Conservation (phyloP, 2,329 filamentous ascomycete species). For the Pseudogymnoascus sp. region DNA sequence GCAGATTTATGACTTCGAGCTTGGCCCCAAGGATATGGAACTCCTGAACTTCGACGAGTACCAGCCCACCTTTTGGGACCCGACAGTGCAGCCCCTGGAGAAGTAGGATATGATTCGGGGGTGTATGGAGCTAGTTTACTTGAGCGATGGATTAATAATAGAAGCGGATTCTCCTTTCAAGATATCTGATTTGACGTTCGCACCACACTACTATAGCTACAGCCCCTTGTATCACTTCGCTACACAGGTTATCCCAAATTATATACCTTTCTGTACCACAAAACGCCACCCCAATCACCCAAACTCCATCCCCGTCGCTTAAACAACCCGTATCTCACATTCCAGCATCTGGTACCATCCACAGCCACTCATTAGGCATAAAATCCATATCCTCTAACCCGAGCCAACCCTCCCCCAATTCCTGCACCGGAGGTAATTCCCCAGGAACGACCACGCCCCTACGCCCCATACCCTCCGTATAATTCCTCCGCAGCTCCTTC, state of each 20-base stretch:
- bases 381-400: constrained; percentile 6
- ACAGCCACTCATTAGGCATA: constrained; percentile 10
- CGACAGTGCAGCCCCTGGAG: constrained; percentile 40
- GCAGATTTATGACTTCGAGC: constrained; percentile 46
- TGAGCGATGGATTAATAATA: neutral
- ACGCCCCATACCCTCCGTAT: neutral
- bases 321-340: neutral
- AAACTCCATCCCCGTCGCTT: neutral
- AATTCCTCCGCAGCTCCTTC: constrained; percentile 2
- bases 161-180: neutral
- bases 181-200: neutral
- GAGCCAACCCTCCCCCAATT: neutral
- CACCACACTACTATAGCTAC: neutral
- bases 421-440: neutral
- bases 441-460: neutral
- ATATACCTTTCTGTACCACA: neutral
- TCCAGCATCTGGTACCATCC: neutral
- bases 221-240: neutral
- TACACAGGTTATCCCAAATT: neutral
- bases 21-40: constrained; percentile 44
- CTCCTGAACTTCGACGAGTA: constrained; percentile 44
- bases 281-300: neutral
- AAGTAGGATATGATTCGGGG: constrained; percentile 17
- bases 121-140: neutral
- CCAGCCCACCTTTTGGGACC: constrained; percentile 49